Base-by-base conservation (phyloP, 2,329 filamentous ascomycete genomes). In the Mycosphaerelloides madeirae region DNA sequence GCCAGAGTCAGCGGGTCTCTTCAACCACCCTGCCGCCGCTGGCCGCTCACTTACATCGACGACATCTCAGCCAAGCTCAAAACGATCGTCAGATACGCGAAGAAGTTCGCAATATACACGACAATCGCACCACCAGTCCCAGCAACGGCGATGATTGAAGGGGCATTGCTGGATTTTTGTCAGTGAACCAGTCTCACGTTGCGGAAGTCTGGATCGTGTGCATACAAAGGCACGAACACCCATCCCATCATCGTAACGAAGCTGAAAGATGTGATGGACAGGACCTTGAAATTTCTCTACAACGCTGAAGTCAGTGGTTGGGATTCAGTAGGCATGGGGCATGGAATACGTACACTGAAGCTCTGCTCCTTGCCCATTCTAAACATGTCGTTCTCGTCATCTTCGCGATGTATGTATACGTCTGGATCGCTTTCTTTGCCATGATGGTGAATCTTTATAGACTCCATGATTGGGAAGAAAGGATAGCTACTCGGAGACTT, bases 321-420 rank as follows among this genome's bases (percentile, higher is more conserved):
- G n/a, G n/a, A n/a, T n/a, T n/a, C n/a, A n/a, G n/a, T n/a, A n/a
- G n/a, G n/a, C n/a, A n/a, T n/a, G n/a, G n/a, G n/a, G n/a, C n/a
- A n/a, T n/a, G n/a, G n/a, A n/a, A n/a, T n/a, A n/a, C 36, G 12
- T 29, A 20, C 20, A 4, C 22, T 14, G 16, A 74, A 63, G 31
- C 73, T 66, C 41, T 73, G 70, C 22, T 65, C 58, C 56, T 74
- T 75, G 20, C 72, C 72, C 65, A 75, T 61, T 14, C 71, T 67
- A 28, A 61, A 60, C 66, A 75, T 70, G 44, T 74, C 65, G 11
- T 56, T 52, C 28, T 65, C 59, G 48, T 72, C 69, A 20, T 22
- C 16, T 38, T 28, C 35, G 22, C 22, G 22, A 25, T 25, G 22
- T 5, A 25, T 9, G 22, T 25, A 25, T 5, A 25, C 22, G 22